Base-by-base conservation (phyloP, 2,329 filamentous ascomycete genomes). In the Beauveria rudraprayagi region DNA sequence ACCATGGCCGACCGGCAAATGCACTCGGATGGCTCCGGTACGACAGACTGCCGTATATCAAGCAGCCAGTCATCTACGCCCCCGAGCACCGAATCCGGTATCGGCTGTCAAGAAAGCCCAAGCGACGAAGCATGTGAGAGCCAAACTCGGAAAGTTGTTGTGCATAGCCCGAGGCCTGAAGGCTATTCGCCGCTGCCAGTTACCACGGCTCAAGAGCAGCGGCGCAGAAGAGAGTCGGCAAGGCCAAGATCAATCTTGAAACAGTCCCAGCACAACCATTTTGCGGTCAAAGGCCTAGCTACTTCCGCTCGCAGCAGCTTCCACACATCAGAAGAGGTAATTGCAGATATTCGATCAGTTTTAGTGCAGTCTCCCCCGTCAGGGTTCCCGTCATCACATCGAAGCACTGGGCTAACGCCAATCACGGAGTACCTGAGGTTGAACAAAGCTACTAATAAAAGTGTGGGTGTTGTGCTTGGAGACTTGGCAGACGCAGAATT, bases 181-280 rank as follows among this genome's bases (percentile, higher is more conserved):
- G 52, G 60, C 4, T 19, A 61, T n/a, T 67, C 66, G 9, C 67
- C 68, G 2, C 64, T 63, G 6, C 68, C 71, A 6, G 70, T 67
- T n/a, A 74, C 74, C 1, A 61, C 76, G 37, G 63, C 69, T 51
- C 70, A 77, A 52, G 75, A 77, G 62, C 71, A 75, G 62, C 64
- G 66, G 14, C 69, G 70, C 24, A 70, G 75, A 30, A 68, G 75
- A 40, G 70, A 69, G 54, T 66, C 66, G 3, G 62, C 47, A 5
- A 63, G 65, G 16, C 69, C 72, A 6, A 71, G 69, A 1, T 72
- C 75, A 1, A 77, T 77, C 28, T 55, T 77, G 34, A 75, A 74
- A 48, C 28, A 30, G n/a, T 37, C 30, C 60, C n/a, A 63, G 60
- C 9, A 40, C 53, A 51, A 37, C 57, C n/a, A 61, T 63, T 2